Percentiles rank a stretch among this genome's conserved stretches.
These are phyloP conservation scores for Pythium monospermum DNA, from an alignment of 352 stramenopile species.

Conservation along the genomic window DNA sequence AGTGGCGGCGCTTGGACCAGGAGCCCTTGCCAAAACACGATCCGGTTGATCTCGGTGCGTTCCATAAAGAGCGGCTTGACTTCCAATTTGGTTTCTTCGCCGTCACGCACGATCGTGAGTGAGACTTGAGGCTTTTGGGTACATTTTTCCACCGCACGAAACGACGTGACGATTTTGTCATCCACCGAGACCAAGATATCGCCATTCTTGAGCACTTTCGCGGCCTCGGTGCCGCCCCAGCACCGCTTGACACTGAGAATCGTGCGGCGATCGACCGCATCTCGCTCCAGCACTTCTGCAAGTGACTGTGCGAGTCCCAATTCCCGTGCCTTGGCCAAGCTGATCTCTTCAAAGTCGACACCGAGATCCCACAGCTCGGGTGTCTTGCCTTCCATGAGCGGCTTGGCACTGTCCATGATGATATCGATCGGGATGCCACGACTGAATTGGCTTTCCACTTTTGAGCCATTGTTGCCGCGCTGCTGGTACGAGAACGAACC, in stretches of 20 bases:
- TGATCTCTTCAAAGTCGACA: slow-evolving; percentile 86
- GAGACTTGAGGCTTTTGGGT: slow-evolving; percentile 72
- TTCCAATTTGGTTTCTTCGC: slow-evolving; percentile 54
- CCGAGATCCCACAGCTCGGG: slow-evolving; percentile 78
- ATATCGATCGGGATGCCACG: slow-evolving; percentile 83
- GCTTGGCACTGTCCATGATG: slow-evolving; percentile 82
- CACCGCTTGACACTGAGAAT: slow-evolving; percentile 76
- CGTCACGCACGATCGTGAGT: slow-evolving; percentile 85
- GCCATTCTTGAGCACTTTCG: slow-evolving; percentile 68
- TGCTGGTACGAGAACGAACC: slow-evolving; percentile 87
- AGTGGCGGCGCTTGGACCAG: slow-evolving; percentile 86
- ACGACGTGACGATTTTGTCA: slow-evolving; percentile 77
- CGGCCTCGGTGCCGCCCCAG: slow-evolving; percentile 69
- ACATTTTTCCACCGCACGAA: slow-evolving; percentile 79
- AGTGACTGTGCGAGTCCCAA: slow-evolving; percentile 80
- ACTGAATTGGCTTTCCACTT: slow-evolving; percentile 85
- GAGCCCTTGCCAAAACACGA: slow-evolving; percentile 90
- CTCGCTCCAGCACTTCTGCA: slow-evolving; percentile 68
- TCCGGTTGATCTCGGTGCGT: slow-evolving; percentile 85
- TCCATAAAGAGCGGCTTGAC: slow-evolving; percentile 81
- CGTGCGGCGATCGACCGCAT: slow-evolving; percentile 60
- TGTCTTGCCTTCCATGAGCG: slow-evolving; percentile 61
- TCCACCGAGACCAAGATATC: slow-evolving; percentile 87
- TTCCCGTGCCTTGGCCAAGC: slow-evolving; percentile 83
- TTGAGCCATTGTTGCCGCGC: slow-evolving; percentile 49